A percentile compares a stretch with the other conserved stretches of the same genome.
Evolutionary conservation across 1,284 basidiomycete genomes (phyloP).

Genomic region (Kalmanozyma brasiliensis): DNA sequence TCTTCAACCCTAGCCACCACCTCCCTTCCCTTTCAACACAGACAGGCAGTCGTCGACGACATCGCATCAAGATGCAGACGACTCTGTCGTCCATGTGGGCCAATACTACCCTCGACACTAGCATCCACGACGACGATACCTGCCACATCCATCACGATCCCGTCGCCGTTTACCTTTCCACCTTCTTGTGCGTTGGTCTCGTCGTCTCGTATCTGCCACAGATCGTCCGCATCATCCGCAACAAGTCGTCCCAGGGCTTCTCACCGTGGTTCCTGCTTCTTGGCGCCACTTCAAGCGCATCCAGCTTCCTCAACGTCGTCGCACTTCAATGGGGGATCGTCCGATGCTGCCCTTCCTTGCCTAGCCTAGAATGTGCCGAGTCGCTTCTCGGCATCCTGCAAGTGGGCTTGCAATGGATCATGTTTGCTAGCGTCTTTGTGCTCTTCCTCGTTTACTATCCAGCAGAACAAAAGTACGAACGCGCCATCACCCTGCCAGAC

Average conservation of each 20-base stretch:
- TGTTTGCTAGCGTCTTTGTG: slow-evolving; percentile 84
- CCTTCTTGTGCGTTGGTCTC: slow-evolving; percentile 80
- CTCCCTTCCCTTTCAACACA: neutral
- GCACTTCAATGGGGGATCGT: slow-evolving; percentile 89
- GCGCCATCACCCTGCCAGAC: slow-evolving; percentile 42
- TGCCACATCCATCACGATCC: slow-evolving; percentile 74
- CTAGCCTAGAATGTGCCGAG: slow-evolving; percentile 75
- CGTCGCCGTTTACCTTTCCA: slow-evolving; percentile 78
- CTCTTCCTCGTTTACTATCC: slow-evolving; percentile 95
- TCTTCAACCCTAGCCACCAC: neutral
- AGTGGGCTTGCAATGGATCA: slow-evolving; percentile 83
- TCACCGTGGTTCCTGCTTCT: slow-evolving; percentile 93
- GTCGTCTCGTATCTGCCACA: slow-evolving; percentile 89
- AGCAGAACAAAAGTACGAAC: slow-evolving; percentile 77
- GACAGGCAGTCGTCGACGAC: slow-evolving; percentile 1
- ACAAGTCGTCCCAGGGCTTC: slow-evolving; percentile 84
- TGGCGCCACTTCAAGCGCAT: slow-evolving; percentile 76
- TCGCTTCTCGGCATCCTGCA: slow-evolving; percentile 85
- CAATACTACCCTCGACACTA: slow-evolving; percentile 17
- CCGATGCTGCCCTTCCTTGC: slow-evolving; percentile 76
- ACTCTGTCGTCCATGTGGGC: slow-evolving; percentile 37
- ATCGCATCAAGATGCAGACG: slow-evolving; percentile 18
- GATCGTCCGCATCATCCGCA: slow-evolving; percentile 73
- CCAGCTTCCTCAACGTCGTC: slow-evolving; percentile 71
- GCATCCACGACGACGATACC: slow-evolving; percentile 29